Base-by-base conservation (phyloP, 2,329 filamentous ascomycete genomes). In the Aschersonia sp. region DNA sequence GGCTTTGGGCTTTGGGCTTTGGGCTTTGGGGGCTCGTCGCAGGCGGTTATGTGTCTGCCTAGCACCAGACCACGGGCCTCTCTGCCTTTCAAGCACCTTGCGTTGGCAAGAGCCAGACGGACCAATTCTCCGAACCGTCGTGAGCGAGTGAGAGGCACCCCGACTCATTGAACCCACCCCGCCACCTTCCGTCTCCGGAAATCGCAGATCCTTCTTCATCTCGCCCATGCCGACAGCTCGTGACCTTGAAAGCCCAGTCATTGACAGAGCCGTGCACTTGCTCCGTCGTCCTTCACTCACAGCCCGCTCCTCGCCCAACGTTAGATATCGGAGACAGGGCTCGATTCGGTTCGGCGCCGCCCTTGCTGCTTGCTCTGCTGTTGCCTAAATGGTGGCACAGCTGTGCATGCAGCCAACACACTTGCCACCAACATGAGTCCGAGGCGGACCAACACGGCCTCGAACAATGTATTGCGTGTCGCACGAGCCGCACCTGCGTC, bases 111-210 rank as follows among this genome's bases (percentile, higher is more conserved):
- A 38, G 12, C 35, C 35, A 38, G 35, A 38, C 12, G 35, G 35
- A 38, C 35, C 7, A 9, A 38, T 38, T 38, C 35, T 38, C 35
- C 35, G 35, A 38, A 38, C 7, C 12, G 35, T 38, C 20, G 20
- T 20, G 20, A 20, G 20, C 20, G 35, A 38, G 12, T 38, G 35
- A 7, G 35, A 38, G 35, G 7, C 7, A 38, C 7, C 7, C 7
- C 7, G 35, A 38, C 35, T 38, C 35, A 38, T 38, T 44, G 44
- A 47, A 48, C 46, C 40, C 48, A 48, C 49, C 47, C 49, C 49
- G 49, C 49, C 49, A 51, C 47, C 49, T 47, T 49, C 49, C 49
- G 47, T 49, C 47, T 51, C 49, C 49, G 49, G 49, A 51, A 51
- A 51, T 43, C 45, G 49, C 45, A 48, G 47, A 41, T 45, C 43